Evolutionary conservation across 176 grass and related monocot species (phyloP), one percentile per base, ranked within the genome.

Genomic region (Triticum aestivum): DNA sequence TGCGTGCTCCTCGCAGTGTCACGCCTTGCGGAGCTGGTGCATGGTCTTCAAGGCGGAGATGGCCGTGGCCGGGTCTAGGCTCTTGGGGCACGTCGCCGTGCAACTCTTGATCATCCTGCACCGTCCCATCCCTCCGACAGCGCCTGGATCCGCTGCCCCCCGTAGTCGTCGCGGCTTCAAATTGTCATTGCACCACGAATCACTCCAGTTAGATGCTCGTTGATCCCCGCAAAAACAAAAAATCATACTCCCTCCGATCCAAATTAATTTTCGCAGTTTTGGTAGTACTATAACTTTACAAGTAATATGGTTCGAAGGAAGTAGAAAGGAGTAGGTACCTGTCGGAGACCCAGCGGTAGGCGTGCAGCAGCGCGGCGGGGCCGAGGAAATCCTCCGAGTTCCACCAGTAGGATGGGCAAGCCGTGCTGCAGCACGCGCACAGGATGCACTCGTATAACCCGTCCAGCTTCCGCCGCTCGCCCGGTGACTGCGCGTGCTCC

Each of bases 361-460:
- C 91, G 75, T 95, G 88, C 21, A 95, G 80, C 72, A 93, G 77
- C 15, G 85, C 88, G 51, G 88, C 87, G 9, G 87, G 95, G 8
- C 93, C 91, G 6, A 83, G 84, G 87, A 93, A 98, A 33, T 83
- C 91, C 87, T 93, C 91, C 2, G 87, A 89, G 80, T 95, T 98
- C 95, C 93, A 95, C 91, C 95, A 95, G 77, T 93, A 98, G 33
- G 89, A 87, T 20, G 91, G 93, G 77, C 93, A 93, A 63, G 93
- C 95, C 6, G 91, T 62, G 85, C 95, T 90, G 83, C 89, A 95
- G 86, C 89, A 95, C 17, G 93, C 86, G 86, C 93, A 92, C 3
- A 98, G 82, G 59, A 98, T 95, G 84, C 93, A 95, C 90, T 93
- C 93, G 82, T 98, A 98, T 61, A 95, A 80, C 63, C 91, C 89